These are phyloP conservation scores for Acacia crassicarpa DNA, from an alignment of 306 rosid species.

Conservation along the genomic window DNA sequence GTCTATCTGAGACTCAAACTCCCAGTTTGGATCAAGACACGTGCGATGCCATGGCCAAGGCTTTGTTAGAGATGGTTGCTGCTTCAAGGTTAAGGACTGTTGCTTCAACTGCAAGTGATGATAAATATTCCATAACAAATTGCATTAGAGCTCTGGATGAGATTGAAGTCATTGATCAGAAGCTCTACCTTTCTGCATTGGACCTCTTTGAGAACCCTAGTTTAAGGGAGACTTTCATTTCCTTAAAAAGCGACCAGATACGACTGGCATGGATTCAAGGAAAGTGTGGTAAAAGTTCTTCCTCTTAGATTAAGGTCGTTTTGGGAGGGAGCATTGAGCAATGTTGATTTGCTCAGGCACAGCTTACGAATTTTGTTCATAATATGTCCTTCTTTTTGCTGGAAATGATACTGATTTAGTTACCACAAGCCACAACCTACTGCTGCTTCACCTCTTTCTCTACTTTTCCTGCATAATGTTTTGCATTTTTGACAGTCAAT, in stretches of 20 bases:
- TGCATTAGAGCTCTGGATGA: constrained; percentile 78
- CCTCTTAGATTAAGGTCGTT: constrained; percentile 27
- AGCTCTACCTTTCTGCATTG: constrained; percentile 64
- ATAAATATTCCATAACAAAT: constrained; percentile 67
- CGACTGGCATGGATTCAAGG: constrained; percentile 71
- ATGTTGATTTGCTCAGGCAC: constrained; percentile 17
- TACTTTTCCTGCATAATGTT: not conserved
- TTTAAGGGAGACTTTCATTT: constrained; percentile 74
- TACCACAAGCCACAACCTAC: not conserved
- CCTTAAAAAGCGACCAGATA: constrained; percentile 55
- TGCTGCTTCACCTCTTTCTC: not conserved
- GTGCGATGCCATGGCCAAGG: constrained; percentile 60
- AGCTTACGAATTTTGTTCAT: not conserved
- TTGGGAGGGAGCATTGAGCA: constrained; percentile 5
- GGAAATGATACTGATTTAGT: constrained; percentile 25
- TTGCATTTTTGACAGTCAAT: not conserved
- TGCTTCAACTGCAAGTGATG: constrained; percentile 37
- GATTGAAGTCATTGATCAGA: constrained; percentile 57
- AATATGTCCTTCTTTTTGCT: constrained; percentile 17
- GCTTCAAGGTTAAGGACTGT: constrained; percentile 56
- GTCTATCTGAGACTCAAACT: constrained; percentile 48
- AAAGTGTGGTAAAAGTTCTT: constrained; percentile 45
- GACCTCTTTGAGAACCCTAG: constrained; percentile 74
- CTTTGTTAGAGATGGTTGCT: constrained; percentile 68
- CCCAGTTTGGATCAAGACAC: constrained; percentile 52